Evolutionary conservation across 495 filamentous ascomycete genomes (phyloP), one percentile per base, ranked within the genome.

Genomic region (Penicillium cinerascens): DNA sequence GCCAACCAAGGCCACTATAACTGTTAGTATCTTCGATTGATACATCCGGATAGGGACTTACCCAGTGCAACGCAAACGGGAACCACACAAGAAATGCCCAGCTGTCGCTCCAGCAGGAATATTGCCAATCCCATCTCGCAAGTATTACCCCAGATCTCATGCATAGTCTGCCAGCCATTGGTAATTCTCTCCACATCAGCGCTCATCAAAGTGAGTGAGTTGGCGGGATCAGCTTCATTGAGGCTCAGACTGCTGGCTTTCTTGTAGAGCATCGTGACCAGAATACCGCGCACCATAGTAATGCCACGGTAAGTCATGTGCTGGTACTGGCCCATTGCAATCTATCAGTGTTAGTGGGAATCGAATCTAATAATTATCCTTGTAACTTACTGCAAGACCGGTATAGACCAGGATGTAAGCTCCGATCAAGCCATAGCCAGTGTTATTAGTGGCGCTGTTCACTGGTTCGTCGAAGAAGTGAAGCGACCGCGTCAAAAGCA

Each of bases 381-480:
- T 74, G 78, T 49, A 76, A 82, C 38, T 78, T 73, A 86, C 73
- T 8, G 81, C 84, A 20, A 87, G 76, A 0, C 84, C 83, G 21
- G 71, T 52, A 52, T 87, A 88, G 0, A 87, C 79, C 6, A 85
- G 49, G 17, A 77, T 59, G 52, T 80, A 83, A 1, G 84, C 85
- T n/a, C 81, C 84, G 49, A 88, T 84, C 44, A 87, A 63, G 3
- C 83, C 84, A 59, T 86, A 84, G 4, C 84, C 81, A 22, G 75
- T 52, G 51, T 85, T 81, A 13, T 61, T 73, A 5, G 69, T 68
- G 44, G 51, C 59, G 7, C 55, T 36, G 20, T 67, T 74, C 0
- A 63, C 66, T 4, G 77, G 70, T 45, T 76, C 58, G 7, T 70
- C 49, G 4, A 79, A 76, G 42, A 80, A 77, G 6, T 56, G 59